Evolutionary conservation across 2,329 filamentous ascomycete species (phyloP), one percentile per base, ranked within the genome.

Genomic region (Hypoxylon sp.): DNA sequence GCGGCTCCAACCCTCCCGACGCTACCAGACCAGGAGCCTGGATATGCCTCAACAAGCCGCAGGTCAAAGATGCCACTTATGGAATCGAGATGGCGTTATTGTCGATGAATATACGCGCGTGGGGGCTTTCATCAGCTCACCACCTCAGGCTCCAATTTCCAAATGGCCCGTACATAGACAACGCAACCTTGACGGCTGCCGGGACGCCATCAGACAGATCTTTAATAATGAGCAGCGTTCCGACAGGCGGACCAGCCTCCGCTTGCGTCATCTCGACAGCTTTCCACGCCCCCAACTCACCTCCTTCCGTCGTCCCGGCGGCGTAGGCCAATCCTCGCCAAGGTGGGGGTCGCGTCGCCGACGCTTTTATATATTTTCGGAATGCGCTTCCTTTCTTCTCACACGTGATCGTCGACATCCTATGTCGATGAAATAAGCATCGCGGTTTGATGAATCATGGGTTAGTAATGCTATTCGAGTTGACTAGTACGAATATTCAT

Each of bases 281-380:
- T 65, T 60, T 60, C 64, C 57, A 59, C 13, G 44, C 61, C 51
- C 66, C 50, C 54, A 61, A 56, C 8, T 7, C 49, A 48, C 61
- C 50, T 60, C 44, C 61, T 70, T 65, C 68, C 68, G 64, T 57
- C 64, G 49, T 70, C 35, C 64, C 68, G 68, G 68, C 58, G 61
- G 61, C 61, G 50, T 57, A 30, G n/a, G 35, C 48, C n/a, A 37
- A 65, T 64, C 48, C 58, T 70, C 68, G 68, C 61, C 68, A 70
- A 70, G 55, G 64, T 70, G 68, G 68, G 68, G 68, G 68, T 64
- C 64, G 33, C 30, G 37, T 51, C 27, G 10, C 31, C 40, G 27
- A 22, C 46, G 30, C 42, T n/a, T 11, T 35, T 54, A 31, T 66
- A 66, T 69, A 68, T 70, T 68, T 65, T 68, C 68, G 68, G 68